Percentiles rank a stretch among this genome's conserved stretches.
These are phyloP conservation scores for Saturnispora kantuleensis DNA, from an alignment of 805 yeast genomes.

Conservation along the genomic window DNA sequence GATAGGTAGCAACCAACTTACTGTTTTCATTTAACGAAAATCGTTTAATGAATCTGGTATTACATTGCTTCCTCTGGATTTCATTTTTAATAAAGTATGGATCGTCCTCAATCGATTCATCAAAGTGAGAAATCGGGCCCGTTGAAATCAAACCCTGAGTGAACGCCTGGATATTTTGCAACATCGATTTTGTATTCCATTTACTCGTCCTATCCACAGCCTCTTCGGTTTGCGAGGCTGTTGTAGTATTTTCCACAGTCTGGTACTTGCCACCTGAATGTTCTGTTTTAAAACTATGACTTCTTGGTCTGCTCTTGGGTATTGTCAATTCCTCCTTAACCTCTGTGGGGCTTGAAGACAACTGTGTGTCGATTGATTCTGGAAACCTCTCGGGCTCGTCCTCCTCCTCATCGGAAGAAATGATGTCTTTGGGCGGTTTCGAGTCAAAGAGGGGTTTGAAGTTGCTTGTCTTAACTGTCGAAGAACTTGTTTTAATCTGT, in stretches of 20 bases:
- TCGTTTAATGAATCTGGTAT: slow-evolving; percentile 31
- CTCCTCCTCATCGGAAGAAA: slow-evolving; percentile 13
- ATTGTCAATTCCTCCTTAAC: not conserved
- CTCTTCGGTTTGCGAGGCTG: not conserved
- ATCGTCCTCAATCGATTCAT: slow-evolving; percentile 36
- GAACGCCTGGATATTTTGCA: slow-evolving; percentile 22
- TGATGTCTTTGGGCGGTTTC: slow-evolving; percentile 1
- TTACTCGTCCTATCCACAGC: not conserved
- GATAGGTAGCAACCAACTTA: slow-evolving; percentile 56
- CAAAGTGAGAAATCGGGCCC: slow-evolving; percentile 42
- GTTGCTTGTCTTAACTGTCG: slow-evolving; percentile 19
- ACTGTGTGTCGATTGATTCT: not conserved
- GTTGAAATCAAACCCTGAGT: slow-evolving; percentile 20
- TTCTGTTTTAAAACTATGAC: not conserved
- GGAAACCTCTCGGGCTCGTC: not conserved
- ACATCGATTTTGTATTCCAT: slow-evolving; percentile 23
- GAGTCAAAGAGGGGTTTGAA: slow-evolving; percentile 4
- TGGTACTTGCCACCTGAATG: not conserved
- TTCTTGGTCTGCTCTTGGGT: not conserved
- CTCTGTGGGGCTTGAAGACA: not conserved
- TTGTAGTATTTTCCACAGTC: not conserved
- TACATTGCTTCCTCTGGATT: slow-evolving; percentile 29
- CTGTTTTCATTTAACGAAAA: slow-evolving; percentile 53
- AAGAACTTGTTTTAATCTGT: slow-evolving; percentile 17
- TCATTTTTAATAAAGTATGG: slow-evolving; percentile 36